These are phyloP conservation scores for Penicillium nucicola DNA, from an alignment of 495 filamentous ascomycete genomes.

Conservation along the genomic window DNA sequence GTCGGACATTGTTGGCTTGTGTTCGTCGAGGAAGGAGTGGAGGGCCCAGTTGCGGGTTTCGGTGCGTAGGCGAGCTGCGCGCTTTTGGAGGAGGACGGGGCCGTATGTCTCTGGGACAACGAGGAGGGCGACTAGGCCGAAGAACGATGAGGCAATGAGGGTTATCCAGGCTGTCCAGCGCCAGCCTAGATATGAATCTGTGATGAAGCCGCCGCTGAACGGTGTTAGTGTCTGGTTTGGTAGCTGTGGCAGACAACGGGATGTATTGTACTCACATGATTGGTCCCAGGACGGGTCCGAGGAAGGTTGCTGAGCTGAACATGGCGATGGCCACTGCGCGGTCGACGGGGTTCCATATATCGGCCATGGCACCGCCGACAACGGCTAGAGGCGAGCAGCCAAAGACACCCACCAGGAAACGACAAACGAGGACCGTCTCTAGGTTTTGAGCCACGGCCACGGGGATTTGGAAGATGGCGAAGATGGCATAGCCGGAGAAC, in stretches of 20 bases:
- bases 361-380: slow-evolving; percentile 56
- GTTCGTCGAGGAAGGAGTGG: slow-evolving; percentile 57
- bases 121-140: slow-evolving; percentile 47
- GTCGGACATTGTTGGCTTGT: slow-evolving; percentile 41
- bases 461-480: slow-evolving; percentile 61
- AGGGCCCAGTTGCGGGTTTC: slow-evolving; percentile 62
- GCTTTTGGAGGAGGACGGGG: slow-evolving; percentile 52
- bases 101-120: slow-evolving; percentile 60
- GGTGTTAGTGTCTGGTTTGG: slow-evolving; percentile 8
- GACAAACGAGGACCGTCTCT: slow-evolving; percentile 55
- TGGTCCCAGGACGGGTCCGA: slow-evolving; percentile 52
- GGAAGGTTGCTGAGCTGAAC: slow-evolving; percentile 53
- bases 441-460: slow-evolving; percentile 59
- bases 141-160: slow-evolving; percentile 50
- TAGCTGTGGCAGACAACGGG: no score
- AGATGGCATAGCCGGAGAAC: slow-evolving; percentile 52
- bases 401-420: slow-evolving; percentile 61
- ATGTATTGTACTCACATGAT: slow-evolving; percentile 20
- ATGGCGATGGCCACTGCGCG: slow-evolving; percentile 58
- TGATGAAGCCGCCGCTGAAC: slow-evolving; percentile 55
- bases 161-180: slow-evolving; percentile 65
- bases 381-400: slow-evolving; percentile 62
- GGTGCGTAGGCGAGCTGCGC: slow-evolving; percentile 54
- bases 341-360: slow-evolving; percentile 60
- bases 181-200: slow-evolving; percentile 55